phyloP scores from a whole-genome alignment of 2,329 filamentous ascomycete species.

The Botrytis fabae region DNA sequence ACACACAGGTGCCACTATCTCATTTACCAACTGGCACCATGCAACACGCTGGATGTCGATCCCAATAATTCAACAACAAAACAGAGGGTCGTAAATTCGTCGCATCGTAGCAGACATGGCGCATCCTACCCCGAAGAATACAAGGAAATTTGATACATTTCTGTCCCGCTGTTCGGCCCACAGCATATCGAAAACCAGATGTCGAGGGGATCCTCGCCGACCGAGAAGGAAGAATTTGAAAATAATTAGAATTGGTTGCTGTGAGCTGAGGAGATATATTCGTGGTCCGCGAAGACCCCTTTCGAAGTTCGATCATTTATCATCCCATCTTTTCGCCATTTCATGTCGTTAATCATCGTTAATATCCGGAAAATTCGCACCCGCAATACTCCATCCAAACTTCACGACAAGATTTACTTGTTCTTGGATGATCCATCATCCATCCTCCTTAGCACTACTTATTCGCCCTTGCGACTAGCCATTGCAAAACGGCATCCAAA shows the following conservation, averaged over 20 bases:
- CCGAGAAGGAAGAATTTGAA: slow-evolving; percentile 21
- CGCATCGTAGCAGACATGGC: slow-evolving; percentile 31
- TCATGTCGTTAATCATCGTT: slow-evolving; percentile 48
- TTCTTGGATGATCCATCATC: background rate
- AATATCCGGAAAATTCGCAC: slow-evolving; percentile 16
- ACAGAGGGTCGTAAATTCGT: slow-evolving; percentile 32
- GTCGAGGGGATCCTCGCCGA: background rate
- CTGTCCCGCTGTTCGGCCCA: slow-evolving; percentile 13
- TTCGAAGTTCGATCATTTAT: slow-evolving; percentile 42
- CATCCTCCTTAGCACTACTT: slow-evolving; percentile 49
- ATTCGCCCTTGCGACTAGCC: slow-evolving; percentile 87
- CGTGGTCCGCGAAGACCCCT: slow-evolving; percentile 48
- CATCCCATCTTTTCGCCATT: slow-evolving; percentile 51
- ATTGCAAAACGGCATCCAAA: slow-evolving; percentile 92
- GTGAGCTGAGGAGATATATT: slow-evolving; percentile 44
- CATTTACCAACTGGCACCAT: slow-evolving; percentile 17
- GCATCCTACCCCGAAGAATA: slow-evolving; percentile 25
- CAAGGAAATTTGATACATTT: slow-evolving; percentile 23
- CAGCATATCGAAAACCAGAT: slow-evolving; percentile 13
- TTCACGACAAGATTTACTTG: slow-evolving; percentile 11
- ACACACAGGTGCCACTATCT: slow-evolving; percentile 8
- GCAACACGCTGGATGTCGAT: background rate
- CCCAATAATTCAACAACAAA: slow-evolving; percentile 7
- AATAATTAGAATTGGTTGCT: slow-evolving; percentile 28
- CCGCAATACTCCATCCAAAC: slow-evolving; percentile 4